Percentiles rank a stretch among this genome's conserved stretches.
Evolutionary conservation across 2,329 filamentous ascomycete genomes (phyloP).

Genomic region (Sporothrix brunneoviolacea): DNA sequence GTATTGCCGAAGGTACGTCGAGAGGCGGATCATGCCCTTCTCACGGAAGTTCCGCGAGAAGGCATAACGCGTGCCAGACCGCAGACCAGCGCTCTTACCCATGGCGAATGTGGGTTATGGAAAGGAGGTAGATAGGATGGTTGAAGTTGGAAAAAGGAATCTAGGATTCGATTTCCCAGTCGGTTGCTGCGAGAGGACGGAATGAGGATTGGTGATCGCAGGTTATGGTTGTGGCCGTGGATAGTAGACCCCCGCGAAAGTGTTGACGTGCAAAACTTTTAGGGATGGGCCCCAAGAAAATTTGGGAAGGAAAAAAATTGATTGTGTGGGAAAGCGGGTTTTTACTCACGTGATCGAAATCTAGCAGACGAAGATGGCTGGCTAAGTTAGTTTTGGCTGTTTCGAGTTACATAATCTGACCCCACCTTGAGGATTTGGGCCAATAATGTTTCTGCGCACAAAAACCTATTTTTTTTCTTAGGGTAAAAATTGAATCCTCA

Average conservation of each 20-base stretch:
- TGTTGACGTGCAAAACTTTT: conserved; percentile 17
- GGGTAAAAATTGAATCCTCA: conserved; percentile 11
- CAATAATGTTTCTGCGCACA: conserved; percentile 12
- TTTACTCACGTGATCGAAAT: conserved; percentile 11
- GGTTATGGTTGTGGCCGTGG: conserved; percentile 1
- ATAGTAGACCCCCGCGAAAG: conserved; percentile 12
- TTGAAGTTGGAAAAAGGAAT: conserved; percentile 2
- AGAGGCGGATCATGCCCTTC: conserved; percentile 88
- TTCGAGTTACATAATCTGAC: conserved; percentile 5
- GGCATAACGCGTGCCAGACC: conserved; percentile 83
- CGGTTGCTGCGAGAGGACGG: conserved; percentile 7
- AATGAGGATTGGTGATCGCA: conserved; percentile 2
- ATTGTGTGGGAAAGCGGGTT: conserved; percentile 16
- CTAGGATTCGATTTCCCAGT: conserved; percentile 3
- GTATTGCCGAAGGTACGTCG: conserved; percentile 92
- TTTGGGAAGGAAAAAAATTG: neutral
- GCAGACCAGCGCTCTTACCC: conserved; percentile 83
- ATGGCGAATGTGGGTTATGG: conserved; percentile 42
- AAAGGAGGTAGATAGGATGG: neutral
- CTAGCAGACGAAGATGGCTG: neutral
- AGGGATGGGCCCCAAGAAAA: conserved; percentile 9
- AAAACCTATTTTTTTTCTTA: conserved; percentile 15
- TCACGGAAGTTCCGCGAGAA: conserved; percentile 93
- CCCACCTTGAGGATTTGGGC: neutral
- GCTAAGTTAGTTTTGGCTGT: neutral